Evolutionary conservation across 2,329 filamentous ascomycete genomes (phyloP), one percentile per base, ranked within the genome.

Genomic region (Emmonsiellopsis sp.): DNA sequence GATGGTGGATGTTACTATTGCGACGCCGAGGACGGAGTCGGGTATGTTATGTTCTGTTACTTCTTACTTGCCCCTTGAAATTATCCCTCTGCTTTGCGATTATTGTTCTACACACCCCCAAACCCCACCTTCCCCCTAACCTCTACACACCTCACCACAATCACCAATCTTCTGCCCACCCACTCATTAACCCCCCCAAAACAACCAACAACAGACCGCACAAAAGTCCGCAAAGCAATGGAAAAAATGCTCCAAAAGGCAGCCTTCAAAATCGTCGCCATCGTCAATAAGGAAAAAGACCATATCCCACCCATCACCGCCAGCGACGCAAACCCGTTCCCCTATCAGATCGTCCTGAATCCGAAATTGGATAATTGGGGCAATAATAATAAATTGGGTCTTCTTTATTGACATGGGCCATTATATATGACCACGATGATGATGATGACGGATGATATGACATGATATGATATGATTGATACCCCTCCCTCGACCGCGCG

Each of bases 231-330:
- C 63, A 84, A 85, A 64, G 88, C 90, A 50, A 95, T 95, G 86
- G 89, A 92, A 64, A 87, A 89, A 57, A 93, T 89, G 43, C 82
- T 98, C 52, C 83, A 90, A 59, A 87, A 89, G 57, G 88, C 90
- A 6, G 87, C 87, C 55, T 82, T 95, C 76, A 95, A 95, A 72
- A 92, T 96, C 63, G 82, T 96, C 61, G 85, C 84, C 57, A 86
- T 88, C 52, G 90, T 89, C 63, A 95, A 95, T 72, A 76, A 82
- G 50, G 87, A 96, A 71, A 95, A 94, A 69, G 89, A 94, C 65
- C 93, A 97, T 70, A 97, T 98, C 60, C 93, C 93, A 1, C 93
- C 92, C 50, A 97, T 97, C 63, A 96, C 90, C 7, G 93, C 90
- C 20, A 90, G 85, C 66, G 89, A 92, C 58, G 78, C 87, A 47